Conservation (phyloP, 306 rosid genomes). For the Vigna nakashimae region DNA sequence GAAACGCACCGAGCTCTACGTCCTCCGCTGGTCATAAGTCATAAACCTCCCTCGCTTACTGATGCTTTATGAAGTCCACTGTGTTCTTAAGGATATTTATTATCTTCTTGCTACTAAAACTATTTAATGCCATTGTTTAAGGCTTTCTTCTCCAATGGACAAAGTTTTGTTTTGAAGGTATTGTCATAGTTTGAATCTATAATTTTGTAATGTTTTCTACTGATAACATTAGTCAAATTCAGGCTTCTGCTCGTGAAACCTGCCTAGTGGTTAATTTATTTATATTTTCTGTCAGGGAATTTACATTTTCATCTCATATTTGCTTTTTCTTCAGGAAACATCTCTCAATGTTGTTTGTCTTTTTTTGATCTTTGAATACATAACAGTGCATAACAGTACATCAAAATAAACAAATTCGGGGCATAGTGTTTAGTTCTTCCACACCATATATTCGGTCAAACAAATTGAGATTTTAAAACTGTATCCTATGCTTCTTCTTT, state of each 20-base stretch:
- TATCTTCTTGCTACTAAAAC: constrained; percentile 29
- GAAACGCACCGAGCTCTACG: constrained; percentile 68
- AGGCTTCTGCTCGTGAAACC: constrained; percentile 21
- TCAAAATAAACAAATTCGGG: constrained; percentile 34
- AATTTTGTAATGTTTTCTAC: constrained; percentile 37
- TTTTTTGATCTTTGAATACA: constrained; percentile 2
- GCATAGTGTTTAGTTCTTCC: constrained; percentile 10
- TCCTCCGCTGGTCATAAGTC: constrained; percentile 73
- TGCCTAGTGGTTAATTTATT: constrained; percentile 38
- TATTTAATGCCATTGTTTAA: constrained; percentile 18
- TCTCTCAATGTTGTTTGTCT: background rate
- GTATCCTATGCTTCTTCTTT: constrained; percentile 59
- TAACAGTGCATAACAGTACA: constrained; percentile 29
- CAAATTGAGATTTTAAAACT: constrained; percentile 19
- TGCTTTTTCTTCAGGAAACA: constrained; percentile 14
- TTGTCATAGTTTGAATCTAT: constrained; percentile 39
- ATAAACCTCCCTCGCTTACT: constrained; percentile 62
- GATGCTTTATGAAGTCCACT: constrained; percentile 51
- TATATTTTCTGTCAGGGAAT: constrained; percentile 23
- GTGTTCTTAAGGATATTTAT: constrained; percentile 35
- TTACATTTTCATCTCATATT: constrained; percentile 28
- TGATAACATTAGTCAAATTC: constrained; percentile 24
- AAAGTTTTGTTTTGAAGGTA: constrained; percentile 32
- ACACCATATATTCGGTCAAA: constrained; percentile 18
- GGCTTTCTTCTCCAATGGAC: constrained; percentile 36